Evolutionary conservation across 2,329 filamentous ascomycete genomes (phyloP).

Genomic region (Colletotrichum simmondsii): DNA sequence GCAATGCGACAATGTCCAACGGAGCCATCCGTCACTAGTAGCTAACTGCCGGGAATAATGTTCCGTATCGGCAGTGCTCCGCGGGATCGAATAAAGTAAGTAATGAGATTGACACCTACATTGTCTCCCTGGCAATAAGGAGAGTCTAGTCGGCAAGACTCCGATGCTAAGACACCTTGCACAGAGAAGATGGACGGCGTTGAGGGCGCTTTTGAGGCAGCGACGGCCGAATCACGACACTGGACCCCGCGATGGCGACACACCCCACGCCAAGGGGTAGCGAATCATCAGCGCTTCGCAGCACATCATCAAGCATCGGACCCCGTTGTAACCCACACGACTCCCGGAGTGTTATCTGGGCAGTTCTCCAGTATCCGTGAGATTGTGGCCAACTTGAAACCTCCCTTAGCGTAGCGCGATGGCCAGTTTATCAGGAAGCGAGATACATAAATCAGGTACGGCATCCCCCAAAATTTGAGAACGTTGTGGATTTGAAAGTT

Average conservation of each 20-base stretch:
- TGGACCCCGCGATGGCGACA: slow-evolving; percentile 34
- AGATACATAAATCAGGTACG: slow-evolving; percentile 29
- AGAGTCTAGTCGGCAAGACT: not conserved
- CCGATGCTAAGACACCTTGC: not conserved
- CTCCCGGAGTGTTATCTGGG: not conserved
- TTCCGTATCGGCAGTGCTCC: not conserved
- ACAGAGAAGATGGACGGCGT: not conserved
- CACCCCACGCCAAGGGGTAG: slow-evolving; percentile 27
- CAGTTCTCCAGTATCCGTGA: not conserved
- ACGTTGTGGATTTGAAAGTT: not conserved
- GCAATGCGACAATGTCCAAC: not conserved
- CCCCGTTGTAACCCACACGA: slow-evolving; percentile 5
- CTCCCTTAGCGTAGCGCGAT: slow-evolving; percentile 18
- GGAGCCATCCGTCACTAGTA: not conserved
- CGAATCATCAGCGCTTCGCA: slow-evolving; percentile 28
- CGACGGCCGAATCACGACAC: slow-evolving; percentile 30
- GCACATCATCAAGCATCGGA: slow-evolving; percentile 25
- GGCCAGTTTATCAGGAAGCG: slow-evolving; percentile 21
- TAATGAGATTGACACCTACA: not conserved
- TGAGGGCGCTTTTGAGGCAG: slow-evolving; percentile 2
- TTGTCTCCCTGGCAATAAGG: not conserved
- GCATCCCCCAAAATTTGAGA: not conserved
- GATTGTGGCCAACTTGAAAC: slow-evolving; percentile 9
- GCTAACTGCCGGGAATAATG: not conserved
- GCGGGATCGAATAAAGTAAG: not conserved